Percentiles rank a stretch among this genome's conserved stretches.
phyloP scores from a whole-genome alignment of 2,329 filamentous ascomycete genomes.

The Ilyonectria sp. region DNA sequence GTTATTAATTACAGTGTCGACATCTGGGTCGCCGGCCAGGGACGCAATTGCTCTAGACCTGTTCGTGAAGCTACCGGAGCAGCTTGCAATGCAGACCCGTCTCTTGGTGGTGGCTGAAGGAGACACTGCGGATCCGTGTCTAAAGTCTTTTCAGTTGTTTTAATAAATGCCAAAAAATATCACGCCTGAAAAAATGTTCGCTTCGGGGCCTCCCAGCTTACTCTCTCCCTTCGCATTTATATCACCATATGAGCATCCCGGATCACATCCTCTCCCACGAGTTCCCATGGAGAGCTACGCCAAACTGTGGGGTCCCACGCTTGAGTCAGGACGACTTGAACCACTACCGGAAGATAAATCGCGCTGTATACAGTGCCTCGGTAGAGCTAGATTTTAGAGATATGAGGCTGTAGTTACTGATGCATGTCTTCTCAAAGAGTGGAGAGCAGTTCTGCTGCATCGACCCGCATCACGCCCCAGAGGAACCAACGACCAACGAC shows the following conservation, averaged over 20 bases:
- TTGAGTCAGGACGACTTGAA: background rate
- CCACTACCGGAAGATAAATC: background rate
- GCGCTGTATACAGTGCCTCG: background rate
- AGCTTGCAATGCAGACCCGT: constrained; percentile 2
- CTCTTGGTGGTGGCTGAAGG: background rate
- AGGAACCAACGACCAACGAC: too few relatives aligned
- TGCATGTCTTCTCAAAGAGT: background rate
- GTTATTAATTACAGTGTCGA: background rate
- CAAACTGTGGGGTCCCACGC: background rate
- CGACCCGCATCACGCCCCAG: too few relatives aligned
- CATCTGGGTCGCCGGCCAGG: background rate
- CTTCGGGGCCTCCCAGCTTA: background rate
- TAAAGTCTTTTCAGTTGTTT: background rate
- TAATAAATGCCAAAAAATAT: background rate
- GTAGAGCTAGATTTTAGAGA: background rate
- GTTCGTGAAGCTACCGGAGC: background rate
- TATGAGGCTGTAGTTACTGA: background rate
- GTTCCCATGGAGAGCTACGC: background rate
- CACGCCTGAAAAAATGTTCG: background rate
- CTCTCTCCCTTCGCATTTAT: background rate
- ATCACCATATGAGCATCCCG: background rate
- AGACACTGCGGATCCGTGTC: background rate
- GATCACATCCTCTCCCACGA: constrained; percentile 8
- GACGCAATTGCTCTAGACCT: constrained; percentile 4
- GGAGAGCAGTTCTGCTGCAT: background rate